Base-by-base conservation (phyloP, 805 yeast species). In the Saccharomycodes ludwigii region DNA sequence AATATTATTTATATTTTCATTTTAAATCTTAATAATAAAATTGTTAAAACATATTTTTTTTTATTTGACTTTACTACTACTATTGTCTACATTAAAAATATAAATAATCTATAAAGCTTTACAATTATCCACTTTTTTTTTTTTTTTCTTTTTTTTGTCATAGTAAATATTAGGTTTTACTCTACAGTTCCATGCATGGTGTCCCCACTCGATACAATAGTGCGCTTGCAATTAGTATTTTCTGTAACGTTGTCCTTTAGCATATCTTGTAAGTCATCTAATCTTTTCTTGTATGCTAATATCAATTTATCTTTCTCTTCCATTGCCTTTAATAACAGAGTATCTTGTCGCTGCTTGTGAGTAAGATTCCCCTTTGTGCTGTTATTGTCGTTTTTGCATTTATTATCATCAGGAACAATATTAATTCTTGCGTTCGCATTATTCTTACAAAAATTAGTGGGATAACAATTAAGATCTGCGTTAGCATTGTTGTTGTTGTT, bases 221-320 rank as follows among this genome's bases (percentile, higher is more conserved):
- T 21, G 17, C 14, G 21, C 3, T 15, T 12, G 3, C 16, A 11
- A 9, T 12, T 18, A 15, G 21, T 16, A 6, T 23, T 22, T 3
- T 18, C 30, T 16, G 28, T 19, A 7, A 20, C 31, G 15, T 20
- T 19, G 15, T 23, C 34, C 6, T 26, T 31, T 9, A 43, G 18
- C 29, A 39, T 35, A 13, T 30, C 40, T 31, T 49, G 40, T 20
- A 49, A 28, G 17, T 36, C 38, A 18, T 28, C 41, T 7, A 47
- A 36, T 27, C 41, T 43, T 22, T 37, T 40, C 29, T 49, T 44
- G 23, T 48, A 49, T 3, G 42, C 43, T 24, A 42, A 37, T 21
- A 49, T 48, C 5, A 48, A 39, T 23, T 32, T 40, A 22, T 43
- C 39, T 36, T 43, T 43, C 23, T 48, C 52, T 8, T 37, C 32